Conservation (phyloP, 1,284 basidiomycete genomes). For the Cryptococcus hybrid region DNA sequence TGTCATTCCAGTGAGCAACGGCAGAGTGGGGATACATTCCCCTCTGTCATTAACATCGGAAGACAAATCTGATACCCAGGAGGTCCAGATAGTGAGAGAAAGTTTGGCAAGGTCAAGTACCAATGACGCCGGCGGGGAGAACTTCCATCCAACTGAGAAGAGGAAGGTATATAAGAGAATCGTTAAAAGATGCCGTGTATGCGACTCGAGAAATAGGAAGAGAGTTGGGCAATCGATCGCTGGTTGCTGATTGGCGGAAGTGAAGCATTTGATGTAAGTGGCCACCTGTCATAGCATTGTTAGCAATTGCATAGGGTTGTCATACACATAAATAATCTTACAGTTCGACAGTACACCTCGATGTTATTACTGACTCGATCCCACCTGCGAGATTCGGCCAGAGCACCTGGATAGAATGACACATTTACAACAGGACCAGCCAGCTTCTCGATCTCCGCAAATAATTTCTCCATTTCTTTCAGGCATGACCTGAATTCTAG, state of each 20-base stretch:
- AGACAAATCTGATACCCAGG: conserved; percentile 30
- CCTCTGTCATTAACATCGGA: conserved; percentile 41
- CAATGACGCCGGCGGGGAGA: neutral
- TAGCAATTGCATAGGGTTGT: neutral
- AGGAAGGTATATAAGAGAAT: conserved; percentile 33
- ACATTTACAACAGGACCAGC: conserved; percentile 1
- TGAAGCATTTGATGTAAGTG: conserved; percentile 42
- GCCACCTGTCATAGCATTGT: conserved; percentile 19
- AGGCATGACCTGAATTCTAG: conserved; percentile 37
- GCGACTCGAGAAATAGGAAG: conserved; percentile 32
- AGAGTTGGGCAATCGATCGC: conserved; percentile 25
- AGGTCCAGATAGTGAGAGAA: conserved; percentile 30
- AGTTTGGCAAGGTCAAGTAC: conserved; percentile 37
- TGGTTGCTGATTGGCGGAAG: conserved; percentile 8
- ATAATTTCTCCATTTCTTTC: conserved; percentile 27
- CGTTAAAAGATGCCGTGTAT: conserved; percentile 26
- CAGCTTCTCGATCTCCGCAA: conserved; percentile 17
- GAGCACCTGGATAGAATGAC: neutral
- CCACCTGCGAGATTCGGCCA: conserved; percentile 23
- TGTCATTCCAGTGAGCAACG: conserved; percentile 34
- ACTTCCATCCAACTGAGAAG: conserved; percentile 5
- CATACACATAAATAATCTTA: conserved; percentile 17
- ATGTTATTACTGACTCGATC: conserved; percentile 29
- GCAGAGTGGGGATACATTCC: conserved; percentile 41
- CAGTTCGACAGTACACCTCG: conserved; percentile 27